Base-by-base conservation (phyloP, 2,329 filamentous ascomycete genomes). In the Penicillium concentricum region DNA sequence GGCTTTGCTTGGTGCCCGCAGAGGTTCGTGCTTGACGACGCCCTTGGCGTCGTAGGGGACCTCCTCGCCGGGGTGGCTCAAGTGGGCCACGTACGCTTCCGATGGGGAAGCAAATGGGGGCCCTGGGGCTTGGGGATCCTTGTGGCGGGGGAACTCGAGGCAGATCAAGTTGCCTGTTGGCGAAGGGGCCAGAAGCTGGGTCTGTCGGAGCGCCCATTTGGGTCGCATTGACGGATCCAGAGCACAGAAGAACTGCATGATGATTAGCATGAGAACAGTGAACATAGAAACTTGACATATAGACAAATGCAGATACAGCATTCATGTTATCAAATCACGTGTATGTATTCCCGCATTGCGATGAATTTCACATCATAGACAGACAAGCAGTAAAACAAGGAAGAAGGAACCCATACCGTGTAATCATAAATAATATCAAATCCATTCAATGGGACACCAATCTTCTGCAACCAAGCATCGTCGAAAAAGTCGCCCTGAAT, bases 61-160 rank as follows among this genome's bases (percentile, higher is more conserved):
- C 10, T 86, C 81, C 61, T 87, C 80, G 2, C 90, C 90, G 0
- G 91, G 91, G 46, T 83, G 80, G 52, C 81, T 81, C 41, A 96
- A 80, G 64, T 93, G 86, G 60, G 85, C 86, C 66, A 86, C 77
- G 72, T 95, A 94, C 28, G 89, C 83, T 58, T 85, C 82, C 0
- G 88, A 82, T 13, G 84, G 83, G 39, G 90, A 75, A 8, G 86
- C 85, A 81, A 84, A 92, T 2, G 91, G 91, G 13, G 91, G 91
- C 0, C 91, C 91, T 10, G 81, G 81, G 10, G 82, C 79, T 12
- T 78, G 79, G 10, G 87, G 81, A 41, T 84, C 80, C 71, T 92
- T 94, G 59, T 84, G 82, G 1, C 87, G 85, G 10, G 91, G 91
- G 71, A 89, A 95, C 71, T 96, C 91, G 59, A 96, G 81, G 74